These are phyloP conservation scores for Parathielavia appendiculata DNA, from an alignment of 495 filamentous ascomycete genomes.

Conservation along the genomic window DNA sequence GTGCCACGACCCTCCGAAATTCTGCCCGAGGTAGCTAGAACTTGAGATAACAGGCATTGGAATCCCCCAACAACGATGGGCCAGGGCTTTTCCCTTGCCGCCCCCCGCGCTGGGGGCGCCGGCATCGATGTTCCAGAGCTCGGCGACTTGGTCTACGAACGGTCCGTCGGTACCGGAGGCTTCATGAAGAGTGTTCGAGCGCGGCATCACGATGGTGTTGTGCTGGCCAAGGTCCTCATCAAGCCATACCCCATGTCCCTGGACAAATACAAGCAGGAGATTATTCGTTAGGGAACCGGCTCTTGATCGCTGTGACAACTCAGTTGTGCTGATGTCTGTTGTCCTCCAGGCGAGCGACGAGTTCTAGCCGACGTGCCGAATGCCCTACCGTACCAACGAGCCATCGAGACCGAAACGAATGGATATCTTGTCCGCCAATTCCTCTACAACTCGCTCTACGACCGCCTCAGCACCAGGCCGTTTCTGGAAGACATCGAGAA, in stretches of 20 bases:
- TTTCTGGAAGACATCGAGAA: constrained; percentile 97
- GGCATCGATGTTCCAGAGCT: constrained; percentile 93
- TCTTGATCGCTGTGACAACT: neutral
- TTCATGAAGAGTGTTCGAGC: constrained; percentile 97
- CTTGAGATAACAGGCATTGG: constrained; percentile 9
- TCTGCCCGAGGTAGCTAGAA: constrained; percentile 18
- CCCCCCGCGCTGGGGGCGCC: constrained; percentile 82
- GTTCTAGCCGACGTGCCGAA: constrained; percentile 80
- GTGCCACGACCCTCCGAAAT: neutral
- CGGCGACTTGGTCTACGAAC: constrained; percentile 83
- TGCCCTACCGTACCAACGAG: constrained; percentile 81
- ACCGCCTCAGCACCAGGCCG: constrained; percentile 92
- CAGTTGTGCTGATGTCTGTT: constrained; percentile 18
- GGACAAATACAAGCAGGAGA: constrained; percentile 66
- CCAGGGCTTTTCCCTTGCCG: constrained; percentile 89
- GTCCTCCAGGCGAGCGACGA: constrained; percentile 66
- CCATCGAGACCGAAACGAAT: constrained; percentile 82
- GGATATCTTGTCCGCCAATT: constrained; percentile 96
- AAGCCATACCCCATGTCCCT: constrained; percentile 82
- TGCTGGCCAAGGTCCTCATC: constrained; percentile 88
- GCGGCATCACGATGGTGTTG: constrained; percentile 79
- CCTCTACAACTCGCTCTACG: constrained; percentile 93
- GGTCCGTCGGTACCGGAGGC: constrained; percentile 83
- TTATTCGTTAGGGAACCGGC: constrained; percentile 56
- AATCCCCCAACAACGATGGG: constrained; percentile 60